Evolutionary conservation across 768 basidiomycete species (phyloP), one percentile per base, ranked within the genome.

Genomic region (Collybia sordida): DNA sequence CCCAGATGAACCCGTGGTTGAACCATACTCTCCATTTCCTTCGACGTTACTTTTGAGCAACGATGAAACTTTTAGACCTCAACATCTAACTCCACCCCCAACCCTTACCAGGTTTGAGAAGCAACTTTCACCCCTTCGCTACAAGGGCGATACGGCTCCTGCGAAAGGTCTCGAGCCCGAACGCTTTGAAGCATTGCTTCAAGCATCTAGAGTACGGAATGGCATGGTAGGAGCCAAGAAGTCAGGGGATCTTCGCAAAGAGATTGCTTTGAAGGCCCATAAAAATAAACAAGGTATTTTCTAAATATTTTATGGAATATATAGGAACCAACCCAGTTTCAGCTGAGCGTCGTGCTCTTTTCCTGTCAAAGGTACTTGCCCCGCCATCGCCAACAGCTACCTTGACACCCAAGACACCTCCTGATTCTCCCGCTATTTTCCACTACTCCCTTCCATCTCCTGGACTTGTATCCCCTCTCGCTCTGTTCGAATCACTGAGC

Each of bases 301-400:
- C 6, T 45, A 24, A 54, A 21, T 15, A 11, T 39, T 3, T 21
- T 14, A 15, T 18, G 9, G 2, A 27, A 37, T 28, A 17, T 25
- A 18, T 31, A 28, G 39, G 46, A 47, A 21, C 52, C 38, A 24
- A 6, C 11, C 3, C 24, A 3, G 34, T 19, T 31, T 52, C 59
- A 90, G 86, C 78, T 58, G 86, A 88, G 64, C 79, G 90, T 46
- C 85, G 89, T 23, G 84, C 86, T 3, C 73, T 79, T 50, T 91
- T 92, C 70, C 69, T 91, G 22, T 86, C 84, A 51, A 91, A 85
- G 66, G 69, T 92, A 37, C 72, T 79, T 34, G 82, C 82, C n/a
- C 80, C 83, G 18, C 82, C 84, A 2, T 84, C 81, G 6, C 78
- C 84, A 8, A 75, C 79, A 8, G 81, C 85, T 17, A 73, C 78